Percentiles rank a stretch among this genome's conserved stretches.
phyloP scores from a whole-genome alignment of 2,329 filamentous ascomycete species.

The Lasiodiplodia sp. region DNA sequence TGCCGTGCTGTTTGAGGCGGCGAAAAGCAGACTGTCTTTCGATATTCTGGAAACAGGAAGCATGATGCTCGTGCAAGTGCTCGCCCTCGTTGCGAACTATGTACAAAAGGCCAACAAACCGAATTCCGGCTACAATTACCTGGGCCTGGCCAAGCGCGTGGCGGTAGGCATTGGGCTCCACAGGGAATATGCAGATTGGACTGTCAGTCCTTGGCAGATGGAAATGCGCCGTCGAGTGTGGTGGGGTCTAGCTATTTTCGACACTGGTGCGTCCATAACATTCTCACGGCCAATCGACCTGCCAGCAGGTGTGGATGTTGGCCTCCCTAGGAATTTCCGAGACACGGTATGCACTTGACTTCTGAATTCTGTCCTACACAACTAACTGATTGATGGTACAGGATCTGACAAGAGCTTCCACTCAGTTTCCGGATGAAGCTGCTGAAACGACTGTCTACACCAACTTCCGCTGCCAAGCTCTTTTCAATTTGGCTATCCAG shows the following conservation, averaged over 20 bases:
- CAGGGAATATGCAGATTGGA: slow-evolving; percentile 58
- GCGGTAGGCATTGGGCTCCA: slow-evolving; percentile 59
- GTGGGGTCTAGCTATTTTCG: slow-evolving; percentile 54
- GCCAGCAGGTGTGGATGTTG: slow-evolving; percentile 55
- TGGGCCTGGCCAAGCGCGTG: slow-evolving; percentile 57
- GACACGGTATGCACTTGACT: slow-evolving; percentile 46
- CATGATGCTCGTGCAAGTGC: slow-evolving; percentile 57
- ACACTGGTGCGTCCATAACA: slow-evolving; percentile 59
- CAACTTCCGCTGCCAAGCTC: slow-evolving; percentile 53
- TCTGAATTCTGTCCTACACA: neutral
- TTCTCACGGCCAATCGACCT: slow-evolving; percentile 57
- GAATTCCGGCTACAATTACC: slow-evolving; percentile 59
- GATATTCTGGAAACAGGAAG: slow-evolving; percentile 58
- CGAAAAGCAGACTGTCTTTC: slow-evolving; percentile 54
- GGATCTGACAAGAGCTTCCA: slow-evolving; percentile 18
- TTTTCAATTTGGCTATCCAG: slow-evolving; percentile 55
- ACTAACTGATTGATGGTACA: neutral
- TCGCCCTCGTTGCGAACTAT: slow-evolving; percentile 58
- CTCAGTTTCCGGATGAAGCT: neutral
- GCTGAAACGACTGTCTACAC: slow-evolving; percentile 53
- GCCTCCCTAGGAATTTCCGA: slow-evolving; percentile 54
- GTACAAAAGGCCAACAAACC: slow-evolving; percentile 60
- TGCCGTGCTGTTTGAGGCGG: slow-evolving; percentile 56
- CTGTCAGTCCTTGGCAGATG: slow-evolving; percentile 50
- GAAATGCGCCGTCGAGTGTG: slow-evolving; percentile 47